phyloP scores from a whole-genome alignment of 257 asterid species.

The Striga asiatica region DNA sequence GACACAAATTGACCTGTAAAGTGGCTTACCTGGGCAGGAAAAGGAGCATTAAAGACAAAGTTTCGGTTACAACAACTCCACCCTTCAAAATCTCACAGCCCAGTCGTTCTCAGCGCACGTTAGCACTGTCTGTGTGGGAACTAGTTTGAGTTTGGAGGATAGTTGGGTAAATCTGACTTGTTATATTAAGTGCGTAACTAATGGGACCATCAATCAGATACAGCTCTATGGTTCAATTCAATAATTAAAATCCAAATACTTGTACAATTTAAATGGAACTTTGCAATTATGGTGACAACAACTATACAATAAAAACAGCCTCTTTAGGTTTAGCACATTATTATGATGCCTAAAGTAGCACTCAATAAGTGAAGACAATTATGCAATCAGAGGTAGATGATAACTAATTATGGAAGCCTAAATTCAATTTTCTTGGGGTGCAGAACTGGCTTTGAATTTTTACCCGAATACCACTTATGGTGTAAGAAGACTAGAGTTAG shows the following conservation, averaged over 20 bases:
- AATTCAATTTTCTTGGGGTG: too few relatives aligned
- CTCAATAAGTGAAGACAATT: background rate
- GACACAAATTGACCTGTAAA: slow-evolving; percentile 39
- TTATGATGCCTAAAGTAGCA: background rate
- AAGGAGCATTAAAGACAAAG: slow-evolving; percentile 35
- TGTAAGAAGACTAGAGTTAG: too few relatives aligned
- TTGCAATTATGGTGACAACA: background rate
- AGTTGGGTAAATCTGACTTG: too few relatives aligned
- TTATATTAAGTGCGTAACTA: background rate
- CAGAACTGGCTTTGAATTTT: too few relatives aligned
- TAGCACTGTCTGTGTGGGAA: background rate
- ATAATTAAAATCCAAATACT: background rate
- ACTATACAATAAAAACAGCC: background rate
- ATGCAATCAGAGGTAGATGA: too few relatives aligned
- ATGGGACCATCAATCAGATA: background rate
- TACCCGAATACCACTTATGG: too few relatives aligned
- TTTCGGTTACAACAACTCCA: slow-evolving; percentile 59
- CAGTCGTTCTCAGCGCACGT: background rate
- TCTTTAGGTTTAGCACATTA: background rate
- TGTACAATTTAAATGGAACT: background rate
- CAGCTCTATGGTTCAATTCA: background rate
- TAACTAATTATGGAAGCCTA: too few relatives aligned
- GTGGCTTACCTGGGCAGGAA: background rate
- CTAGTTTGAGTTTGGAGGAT: too few relatives aligned
- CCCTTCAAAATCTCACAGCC: slow-evolving; percentile 14